Conservation (phyloP, 441 rosid genomes). For the Adansonia gregorii region DNA sequence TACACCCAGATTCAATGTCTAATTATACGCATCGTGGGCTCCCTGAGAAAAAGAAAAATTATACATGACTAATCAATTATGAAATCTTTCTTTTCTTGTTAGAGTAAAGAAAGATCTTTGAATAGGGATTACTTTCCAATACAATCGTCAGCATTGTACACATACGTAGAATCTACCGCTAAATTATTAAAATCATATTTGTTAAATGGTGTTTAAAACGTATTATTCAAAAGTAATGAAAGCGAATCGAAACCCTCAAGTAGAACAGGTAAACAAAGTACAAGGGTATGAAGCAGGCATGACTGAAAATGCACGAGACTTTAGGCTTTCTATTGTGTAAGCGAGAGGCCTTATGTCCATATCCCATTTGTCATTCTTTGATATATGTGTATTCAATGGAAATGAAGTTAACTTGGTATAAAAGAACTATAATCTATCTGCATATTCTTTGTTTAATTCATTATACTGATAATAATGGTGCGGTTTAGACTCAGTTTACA, state of each 20-base stretch:
- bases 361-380: not conserved
- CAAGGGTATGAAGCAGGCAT: not conserved
- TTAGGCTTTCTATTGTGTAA: not conserved
- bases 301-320: not conserved
- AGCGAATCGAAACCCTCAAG: slow-evolving; percentile 2
- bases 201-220: no score
- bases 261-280: slow-evolving; percentile 19
- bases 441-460: no score
- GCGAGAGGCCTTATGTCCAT: not conserved
- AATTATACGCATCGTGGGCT: slow-evolving; percentile 25
- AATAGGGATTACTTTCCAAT: no score
- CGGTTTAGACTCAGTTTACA: no score
- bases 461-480: no score
- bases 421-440: not conserved
- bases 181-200: no score
- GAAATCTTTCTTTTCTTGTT: not conserved
- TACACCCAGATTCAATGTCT: no score
- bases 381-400: not conserved
- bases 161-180: no score
- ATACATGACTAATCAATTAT: not conserved
- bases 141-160: no score
- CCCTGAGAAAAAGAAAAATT: slow-evolving; percentile 17
- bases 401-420: not conserved
- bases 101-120: not conserved
- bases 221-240: no score